phyloP scores from a whole-genome alignment of 106 monocot genomes.

The Dactylorhiza incarnata region DNA sequence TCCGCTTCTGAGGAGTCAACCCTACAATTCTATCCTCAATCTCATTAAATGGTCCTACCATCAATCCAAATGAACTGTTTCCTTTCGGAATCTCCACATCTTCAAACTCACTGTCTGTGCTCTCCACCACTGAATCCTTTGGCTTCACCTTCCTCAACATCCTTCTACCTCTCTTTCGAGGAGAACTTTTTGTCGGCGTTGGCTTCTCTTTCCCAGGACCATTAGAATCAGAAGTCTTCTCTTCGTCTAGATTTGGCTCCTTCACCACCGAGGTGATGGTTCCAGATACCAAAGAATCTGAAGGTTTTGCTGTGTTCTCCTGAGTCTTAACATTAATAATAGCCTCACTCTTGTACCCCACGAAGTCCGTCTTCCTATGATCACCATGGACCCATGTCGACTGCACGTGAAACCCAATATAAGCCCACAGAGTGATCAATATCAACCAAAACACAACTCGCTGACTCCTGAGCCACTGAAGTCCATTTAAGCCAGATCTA shows the following conservation, averaged over 20 bases:
- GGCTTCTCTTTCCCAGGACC: slow-evolving; percentile 17
- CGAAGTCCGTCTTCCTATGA: slow-evolving; percentile 34
- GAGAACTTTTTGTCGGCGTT: slow-evolving; percentile 11
- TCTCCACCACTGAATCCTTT: slow-evolving; percentile 19
- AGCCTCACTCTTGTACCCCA: slow-evolving; percentile 37
- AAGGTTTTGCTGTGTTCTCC: slow-evolving; percentile 12
- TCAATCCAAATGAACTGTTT: slow-evolving; percentile 72
- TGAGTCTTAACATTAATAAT: slow-evolving; percentile 5
- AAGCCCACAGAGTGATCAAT: slow-evolving; percentile 63
- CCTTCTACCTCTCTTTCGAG: slow-evolving; percentile 27
- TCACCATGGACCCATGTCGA: slow-evolving; percentile 76
- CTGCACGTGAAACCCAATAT: slow-evolving; percentile 69
- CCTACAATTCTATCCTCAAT: slow-evolving; percentile 59
- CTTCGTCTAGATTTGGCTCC: slow-evolving; percentile 8
- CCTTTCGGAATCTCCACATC: slow-evolving; percentile 43
- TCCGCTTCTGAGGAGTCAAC: slow-evolving; percentile 61
- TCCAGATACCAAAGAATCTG: slow-evolving; percentile 4
- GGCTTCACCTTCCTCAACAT: slow-evolving; percentile 11
- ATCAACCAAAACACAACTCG: slow-evolving; percentile 56
- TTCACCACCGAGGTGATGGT: slow-evolving; percentile 8
- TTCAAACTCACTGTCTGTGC: slow-evolving; percentile 20
- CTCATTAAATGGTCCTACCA: slow-evolving; percentile 79
- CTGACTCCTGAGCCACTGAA: slow-evolving; percentile 51
- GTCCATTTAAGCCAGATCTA: slow-evolving; percentile 7
- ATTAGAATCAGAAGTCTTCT: slow-evolving; percentile 8